Evolutionary conservation across 768 basidiomycete species (phyloP), one percentile per base, ranked within the genome.

Genomic region (Scleroderma citrinum): DNA sequence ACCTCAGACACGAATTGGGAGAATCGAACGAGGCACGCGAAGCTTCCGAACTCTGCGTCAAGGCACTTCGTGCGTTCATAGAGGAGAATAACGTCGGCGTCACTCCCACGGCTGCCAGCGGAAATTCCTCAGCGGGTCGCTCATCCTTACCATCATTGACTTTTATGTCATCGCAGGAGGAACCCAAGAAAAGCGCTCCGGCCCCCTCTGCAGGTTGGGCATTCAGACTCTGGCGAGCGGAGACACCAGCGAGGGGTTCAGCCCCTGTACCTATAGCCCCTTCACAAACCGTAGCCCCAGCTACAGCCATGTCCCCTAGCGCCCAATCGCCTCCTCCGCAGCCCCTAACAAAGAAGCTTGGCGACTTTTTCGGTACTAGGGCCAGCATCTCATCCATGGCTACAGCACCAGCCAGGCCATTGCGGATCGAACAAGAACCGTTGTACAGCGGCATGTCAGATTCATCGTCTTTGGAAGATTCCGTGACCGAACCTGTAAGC

Each of bases 41-140:
- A 60, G 94, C 94, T 3, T 89, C 87, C 31, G 92, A 97, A 56
- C 78, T 78, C 1, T 93, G 91, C 62, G 81, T 88, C 55, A 82
- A 79, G 47, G 89, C 87, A 0, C 71, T 98, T 37, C 76, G 92
- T 32, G 85, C 82, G 49, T 97, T 87, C 61, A 90, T 91, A 55
- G 80, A 78, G 19, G 82, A 88, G 55, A 81, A 84, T 62, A 80
- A 81, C 49, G 73, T 87, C 43, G 85, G 85, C 8, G 66, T 62
- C 40, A 57, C 56, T 3, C 39, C 63, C 24, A 50, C 55, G 13
- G 31, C 61, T 30, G 19, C 29, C 16, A 53, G 48, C 36, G 36
- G 34, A 12, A 16, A 52, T 44, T 57, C 54, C 44, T 54, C 61
- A 36, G 34, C 58, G 17, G 32, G 30, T 11, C 20, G 38, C n/a